phyloP scores from a whole-genome alignment of 257 asterid species.

The Avicennia marina region DNA sequence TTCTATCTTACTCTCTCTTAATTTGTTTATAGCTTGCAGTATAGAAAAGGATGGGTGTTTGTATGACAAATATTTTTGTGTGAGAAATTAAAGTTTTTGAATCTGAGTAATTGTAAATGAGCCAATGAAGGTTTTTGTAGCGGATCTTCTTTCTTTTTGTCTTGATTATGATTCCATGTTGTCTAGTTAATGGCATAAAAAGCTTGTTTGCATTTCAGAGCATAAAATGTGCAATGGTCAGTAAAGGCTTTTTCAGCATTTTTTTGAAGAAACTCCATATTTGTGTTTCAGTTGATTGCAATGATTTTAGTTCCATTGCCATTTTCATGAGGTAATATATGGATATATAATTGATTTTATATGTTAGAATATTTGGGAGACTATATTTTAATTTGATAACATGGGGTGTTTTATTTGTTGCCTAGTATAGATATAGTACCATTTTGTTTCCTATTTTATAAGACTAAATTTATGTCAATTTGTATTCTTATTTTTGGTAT shows the following conservation, averaged over 20 bases:
- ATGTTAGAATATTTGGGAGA: too few species aligned
- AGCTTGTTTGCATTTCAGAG: neutral
- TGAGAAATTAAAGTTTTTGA: neutral
- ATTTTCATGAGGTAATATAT: too few species aligned
- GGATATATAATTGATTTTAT: too few species aligned
- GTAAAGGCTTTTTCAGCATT: neutral
- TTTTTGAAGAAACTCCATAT: neutral
- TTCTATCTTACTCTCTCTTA: too few species aligned
- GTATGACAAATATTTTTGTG: neutral
- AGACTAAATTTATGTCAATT: too few species aligned
- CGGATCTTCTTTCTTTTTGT: neutral
- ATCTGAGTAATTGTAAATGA: slow-evolving; percentile 1
- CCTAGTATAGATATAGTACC: too few species aligned
- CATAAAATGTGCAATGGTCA: neutral
- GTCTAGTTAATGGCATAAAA: neutral
- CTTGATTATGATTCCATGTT: slow-evolving; percentile 1
- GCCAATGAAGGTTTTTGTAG: neutral
- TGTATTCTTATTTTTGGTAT: too few species aligned
- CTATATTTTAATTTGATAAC: too few species aligned
- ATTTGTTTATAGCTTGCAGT: neutral
- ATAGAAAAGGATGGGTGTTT: neutral
- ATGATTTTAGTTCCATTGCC: neutral
- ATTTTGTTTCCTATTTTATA: too few species aligned
- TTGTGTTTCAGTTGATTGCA: neutral
- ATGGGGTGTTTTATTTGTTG: too few species aligned